Conservation (phyloP, 2,329 filamentous ascomycete species). For the Fusarium armeniacum region DNA sequence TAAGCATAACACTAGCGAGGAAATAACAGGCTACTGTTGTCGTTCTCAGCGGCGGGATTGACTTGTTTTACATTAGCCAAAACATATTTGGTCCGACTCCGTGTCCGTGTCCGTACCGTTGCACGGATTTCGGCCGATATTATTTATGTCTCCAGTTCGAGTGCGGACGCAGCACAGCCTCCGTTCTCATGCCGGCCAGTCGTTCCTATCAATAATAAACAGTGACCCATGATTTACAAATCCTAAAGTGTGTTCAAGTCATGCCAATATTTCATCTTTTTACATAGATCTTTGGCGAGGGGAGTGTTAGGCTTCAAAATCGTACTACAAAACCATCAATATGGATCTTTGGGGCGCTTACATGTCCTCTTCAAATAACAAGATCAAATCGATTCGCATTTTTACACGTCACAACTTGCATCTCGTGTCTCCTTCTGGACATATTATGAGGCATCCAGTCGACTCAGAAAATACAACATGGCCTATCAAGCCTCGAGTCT, state of each 20-base stretch:
- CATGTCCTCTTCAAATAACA: background rate
- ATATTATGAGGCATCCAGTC: background rate
- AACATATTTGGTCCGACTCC: conserved; percentile 11
- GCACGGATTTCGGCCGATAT: background rate
- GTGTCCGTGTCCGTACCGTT: background rate
- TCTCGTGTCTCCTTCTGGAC: background rate
- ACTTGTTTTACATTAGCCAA: conserved; percentile 1
- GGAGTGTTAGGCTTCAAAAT: too few relatives aligned
- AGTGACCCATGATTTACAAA: background rate
- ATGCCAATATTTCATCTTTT: background rate
- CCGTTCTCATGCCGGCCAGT: too few relatives aligned
- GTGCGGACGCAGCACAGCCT: background rate
- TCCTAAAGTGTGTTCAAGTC: background rate
- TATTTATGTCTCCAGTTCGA: conserved; percentile 2
- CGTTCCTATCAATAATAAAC: too few relatives aligned
- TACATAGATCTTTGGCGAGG: background rate
- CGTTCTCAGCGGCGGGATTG: background rate
- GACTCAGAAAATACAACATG: background rate
- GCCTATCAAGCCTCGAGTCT: background rate
- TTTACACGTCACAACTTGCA: background rate
- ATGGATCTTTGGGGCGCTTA: background rate
- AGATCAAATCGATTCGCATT: background rate
- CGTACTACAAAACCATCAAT: too few relatives aligned
- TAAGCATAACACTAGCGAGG: background rate
- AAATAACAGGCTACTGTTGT: background rate